A percentile compares a stretch with the other conserved stretches of the same genome.
Conservation (phyloP, 495 filamentous ascomycete genomes). For the Astrothelium subdiscretum region DNA sequence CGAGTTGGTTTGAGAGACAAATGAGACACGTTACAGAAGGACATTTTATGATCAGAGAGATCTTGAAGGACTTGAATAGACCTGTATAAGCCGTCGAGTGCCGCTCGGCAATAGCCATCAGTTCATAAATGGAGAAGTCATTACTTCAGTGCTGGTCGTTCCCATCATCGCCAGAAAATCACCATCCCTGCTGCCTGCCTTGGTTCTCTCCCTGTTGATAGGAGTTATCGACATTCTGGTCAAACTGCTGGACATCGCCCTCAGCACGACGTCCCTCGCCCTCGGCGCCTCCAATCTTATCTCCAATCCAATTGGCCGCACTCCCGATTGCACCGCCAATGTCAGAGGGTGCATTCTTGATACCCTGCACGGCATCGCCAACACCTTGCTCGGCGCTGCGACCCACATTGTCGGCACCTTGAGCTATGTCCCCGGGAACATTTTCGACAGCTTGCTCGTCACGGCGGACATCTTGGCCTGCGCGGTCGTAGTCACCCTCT, state of each 20-base stretch:
- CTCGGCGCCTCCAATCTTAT: conserved; percentile 10
- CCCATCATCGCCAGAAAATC: background rate
- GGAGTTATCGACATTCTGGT: conserved; percentile 10
- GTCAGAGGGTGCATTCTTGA: conserved; percentile 8
- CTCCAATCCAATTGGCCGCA: conserved; percentile 8
- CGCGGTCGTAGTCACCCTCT: conserved; percentile 13
- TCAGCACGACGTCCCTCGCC: conserved; percentile 11
- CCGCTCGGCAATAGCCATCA: too few relatives aligned
- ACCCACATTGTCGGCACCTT: conserved; percentile 2
- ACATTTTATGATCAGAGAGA: too few relatives aligned
- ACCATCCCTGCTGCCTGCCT: conserved; percentile 5
- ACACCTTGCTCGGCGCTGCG: conserved; percentile 6
- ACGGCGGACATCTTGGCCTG: conserved; percentile 9
- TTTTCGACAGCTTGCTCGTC: conserved; percentile 11
- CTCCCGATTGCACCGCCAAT: conserved; percentile 6
- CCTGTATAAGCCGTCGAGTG: too few relatives aligned
- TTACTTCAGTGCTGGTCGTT: background rate
- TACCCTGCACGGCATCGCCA: conserved; percentile 5
- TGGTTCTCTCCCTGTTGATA: conserved; percentile 12
- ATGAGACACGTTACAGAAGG: too few relatives aligned
- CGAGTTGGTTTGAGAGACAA: too few relatives aligned
- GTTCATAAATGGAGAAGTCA: too few relatives aligned
- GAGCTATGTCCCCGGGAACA: background rate
- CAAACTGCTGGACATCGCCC: conserved; percentile 9
- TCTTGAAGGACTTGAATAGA: too few relatives aligned